Evolutionary conservation across 2,329 filamentous ascomycete genomes (phyloP).

Genomic region (Fusarium cicatricum): DNA sequence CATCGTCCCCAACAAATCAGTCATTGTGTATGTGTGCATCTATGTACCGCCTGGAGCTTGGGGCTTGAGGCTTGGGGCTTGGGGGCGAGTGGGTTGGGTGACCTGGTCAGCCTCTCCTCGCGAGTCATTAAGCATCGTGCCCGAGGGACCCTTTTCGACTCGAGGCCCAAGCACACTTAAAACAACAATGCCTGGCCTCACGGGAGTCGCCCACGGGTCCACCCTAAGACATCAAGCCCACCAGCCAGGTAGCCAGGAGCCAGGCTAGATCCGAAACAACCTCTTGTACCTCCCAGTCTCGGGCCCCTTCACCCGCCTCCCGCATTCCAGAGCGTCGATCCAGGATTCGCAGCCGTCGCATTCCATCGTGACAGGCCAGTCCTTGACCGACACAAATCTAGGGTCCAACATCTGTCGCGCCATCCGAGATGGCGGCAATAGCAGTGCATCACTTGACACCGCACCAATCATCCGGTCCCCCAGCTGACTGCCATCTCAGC

Average conservation of each 20-base stretch:
- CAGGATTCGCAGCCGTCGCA: too few species aligned
- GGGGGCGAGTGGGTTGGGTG: slow-evolving; percentile 5
- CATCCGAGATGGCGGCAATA: background rate
- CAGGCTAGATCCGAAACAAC: slow-evolving; percentile 3
- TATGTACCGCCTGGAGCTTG: too few species aligned
- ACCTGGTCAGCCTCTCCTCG: slow-evolving; percentile 14
- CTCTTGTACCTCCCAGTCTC: background rate
- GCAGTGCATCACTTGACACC: background rate
- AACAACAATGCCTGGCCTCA: too few species aligned
- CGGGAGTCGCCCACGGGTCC: slow-evolving; percentile 21
- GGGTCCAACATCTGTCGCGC: too few species aligned
- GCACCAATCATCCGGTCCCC: background rate
- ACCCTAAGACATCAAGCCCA: too few species aligned
- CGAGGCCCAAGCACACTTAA: slow-evolving; percentile 5
- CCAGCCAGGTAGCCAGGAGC: slow-evolving; percentile 5
- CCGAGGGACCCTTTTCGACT: background rate
- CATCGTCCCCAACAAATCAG: slow-evolving; percentile 4
- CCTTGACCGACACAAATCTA: too few species aligned
- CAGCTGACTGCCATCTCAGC: slow-evolving; percentile 1
- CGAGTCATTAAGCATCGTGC: slow-evolving; percentile 16
- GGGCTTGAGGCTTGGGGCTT: too few species aligned
- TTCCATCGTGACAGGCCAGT: too few species aligned
- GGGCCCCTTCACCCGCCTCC: too few species aligned
- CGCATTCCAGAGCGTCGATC: too few species aligned
- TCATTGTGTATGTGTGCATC: too few species aligned